A percentile compares a stretch with the other conserved stretches of the same genome.
These are phyloP conservation scores for Claviceps maximensis DNA, from an alignment of 2,329 filamentous ascomycete genomes.

Conservation along the genomic window DNA sequence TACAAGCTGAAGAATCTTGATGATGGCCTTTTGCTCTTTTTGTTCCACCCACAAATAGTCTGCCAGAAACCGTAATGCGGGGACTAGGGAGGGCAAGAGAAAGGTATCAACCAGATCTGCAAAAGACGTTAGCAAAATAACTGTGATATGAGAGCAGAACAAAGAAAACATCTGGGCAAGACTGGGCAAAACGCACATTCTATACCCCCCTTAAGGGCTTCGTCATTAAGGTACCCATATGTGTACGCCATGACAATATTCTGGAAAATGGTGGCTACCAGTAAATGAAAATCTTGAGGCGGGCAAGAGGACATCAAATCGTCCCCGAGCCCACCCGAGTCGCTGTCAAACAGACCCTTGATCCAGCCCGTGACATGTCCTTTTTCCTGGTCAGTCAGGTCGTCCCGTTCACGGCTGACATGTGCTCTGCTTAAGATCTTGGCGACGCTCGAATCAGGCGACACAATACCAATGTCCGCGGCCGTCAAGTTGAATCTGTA, in stretches of 20 bases:
- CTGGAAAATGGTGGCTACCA: constrained; percentile 64
- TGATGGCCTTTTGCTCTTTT: constrained; percentile 51
- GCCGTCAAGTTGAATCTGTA: constrained; percentile 57
- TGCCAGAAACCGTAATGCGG: constrained; percentile 58
- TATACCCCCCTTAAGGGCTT: constrained; percentile 59
- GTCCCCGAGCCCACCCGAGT: constrained; percentile 60
- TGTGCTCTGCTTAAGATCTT: constrained; percentile 50
- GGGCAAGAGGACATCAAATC: constrained; percentile 72
- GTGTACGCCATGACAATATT: constrained; percentile 60
- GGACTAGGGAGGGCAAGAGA: constrained; percentile 63
- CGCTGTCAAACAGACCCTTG: constrained; percentile 61
- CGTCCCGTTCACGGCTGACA: constrained; percentile 40
- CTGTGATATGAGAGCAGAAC: not conserved
- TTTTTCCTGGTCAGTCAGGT: constrained; percentile 51
- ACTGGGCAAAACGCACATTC: constrained; percentile 47
- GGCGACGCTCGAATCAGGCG: constrained; percentile 52
- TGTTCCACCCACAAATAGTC: constrained; percentile 56
- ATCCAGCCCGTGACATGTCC: constrained; percentile 63
- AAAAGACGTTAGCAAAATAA: not conserved
- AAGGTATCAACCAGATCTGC: constrained; percentile 67
- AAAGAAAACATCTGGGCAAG: not conserved
- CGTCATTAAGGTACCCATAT: constrained; percentile 51
- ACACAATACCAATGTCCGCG: constrained; percentile 48
- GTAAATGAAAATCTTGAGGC: constrained; percentile 69
- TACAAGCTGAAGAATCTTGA: constrained; percentile 60